Percentiles rank a stretch among this genome's conserved stretches.
Conservation (phyloP, 768 basidiomycete genomes). For the Chalciporus sphaerocephalus region DNA sequence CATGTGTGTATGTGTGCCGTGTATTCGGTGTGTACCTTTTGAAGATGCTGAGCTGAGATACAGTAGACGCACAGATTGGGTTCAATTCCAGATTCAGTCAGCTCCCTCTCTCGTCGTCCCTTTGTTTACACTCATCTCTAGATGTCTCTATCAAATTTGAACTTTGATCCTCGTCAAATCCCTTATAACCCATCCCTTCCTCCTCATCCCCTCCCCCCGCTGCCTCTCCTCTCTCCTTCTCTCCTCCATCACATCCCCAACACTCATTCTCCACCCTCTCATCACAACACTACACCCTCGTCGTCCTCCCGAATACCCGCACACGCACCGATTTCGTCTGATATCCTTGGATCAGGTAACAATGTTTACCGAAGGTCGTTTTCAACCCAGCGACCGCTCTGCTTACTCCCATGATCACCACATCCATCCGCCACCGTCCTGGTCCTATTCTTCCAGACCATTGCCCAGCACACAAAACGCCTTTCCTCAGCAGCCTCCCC, state of each 20-base stretch:
- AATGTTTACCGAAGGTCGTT: constrained; percentile 31
- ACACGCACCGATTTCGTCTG: constrained; percentile 4
- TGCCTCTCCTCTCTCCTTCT: constrained; percentile 13
- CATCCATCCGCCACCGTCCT: constrained; percentile 19
- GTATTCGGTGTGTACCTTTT: background rate
- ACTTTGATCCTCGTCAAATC: constrained; percentile 23
- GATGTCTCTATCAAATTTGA: constrained; percentile 20
- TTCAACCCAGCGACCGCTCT: constrained; percentile 25
- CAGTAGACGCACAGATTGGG: constrained; percentile 1
- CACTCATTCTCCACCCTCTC: background rate
- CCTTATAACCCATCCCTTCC: constrained; percentile 24
- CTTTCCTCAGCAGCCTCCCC: constrained; percentile 13
- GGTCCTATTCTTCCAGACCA: constrained; percentile 25
- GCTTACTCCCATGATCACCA: constrained; percentile 25
- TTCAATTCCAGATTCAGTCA: constrained; percentile 20
- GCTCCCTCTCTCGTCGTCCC: background rate
- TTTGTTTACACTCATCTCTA: constrained; percentile 1
- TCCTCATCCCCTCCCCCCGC: constrained; percentile 9
- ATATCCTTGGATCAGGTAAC: constrained; percentile 35
- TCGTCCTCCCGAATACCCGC: background rate
- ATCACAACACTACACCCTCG: background rate
- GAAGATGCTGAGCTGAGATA: background rate
- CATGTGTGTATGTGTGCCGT: background rate
- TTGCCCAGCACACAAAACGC: constrained; percentile 14
- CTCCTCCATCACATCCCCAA: background rate